These are phyloP conservation scores for Trichophyton rubrum DNA, from an alignment of 2,329 filamentous ascomycete species.

Conservation along the genomic window DNA sequence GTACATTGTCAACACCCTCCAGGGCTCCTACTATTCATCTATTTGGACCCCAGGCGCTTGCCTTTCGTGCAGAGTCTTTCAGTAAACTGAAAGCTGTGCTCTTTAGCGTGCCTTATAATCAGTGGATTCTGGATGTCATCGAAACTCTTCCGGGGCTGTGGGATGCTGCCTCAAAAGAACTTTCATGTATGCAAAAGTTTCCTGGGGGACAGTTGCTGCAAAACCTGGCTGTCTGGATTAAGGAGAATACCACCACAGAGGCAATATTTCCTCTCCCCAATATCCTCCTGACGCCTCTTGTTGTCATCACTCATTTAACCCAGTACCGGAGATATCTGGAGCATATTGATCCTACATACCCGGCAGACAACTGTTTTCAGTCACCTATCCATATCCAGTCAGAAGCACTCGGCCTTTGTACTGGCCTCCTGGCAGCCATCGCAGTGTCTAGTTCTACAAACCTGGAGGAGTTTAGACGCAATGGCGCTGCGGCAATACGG, in stretches of 20 bases:
- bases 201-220: slow-evolving; percentile 2
- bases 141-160: slow-evolving; percentile 13
- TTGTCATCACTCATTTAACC: slow-evolving; percentile 28
- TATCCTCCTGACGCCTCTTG: slow-evolving; percentile 27
- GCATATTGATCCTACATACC: not conserved
- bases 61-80: slow-evolving; percentile 5
- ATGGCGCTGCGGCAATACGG: slow-evolving; percentile 29
- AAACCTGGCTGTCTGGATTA: slow-evolving; percentile 13
- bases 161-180: slow-evolving; percentile 8
- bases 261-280: slow-evolving; percentile 19
- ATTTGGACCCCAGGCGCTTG: slow-evolving; percentile 6
- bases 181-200: slow-evolving; percentile 13
- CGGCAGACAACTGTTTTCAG: not conserved
- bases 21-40: slow-evolving; percentile 1
- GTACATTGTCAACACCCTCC: not conserved
- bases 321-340: slow-evolving; percentile 22
- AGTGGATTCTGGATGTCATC: slow-evolving; percentile 15
- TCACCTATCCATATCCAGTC: slow-evolving; percentile 1
- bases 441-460: slow-evolving; percentile 24
- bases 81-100: not conserved
- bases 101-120: not conserved
- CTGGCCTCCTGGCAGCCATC: slow-evolving; percentile 29
- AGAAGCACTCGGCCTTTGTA: slow-evolving; percentile 30
- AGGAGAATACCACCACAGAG: slow-evolving; percentile 9
- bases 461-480: slow-evolving; percentile 20